These are phyloP conservation scores for Fagus crenata DNA, from an alignment of 306 rosid species.

Conservation along the genomic window DNA sequence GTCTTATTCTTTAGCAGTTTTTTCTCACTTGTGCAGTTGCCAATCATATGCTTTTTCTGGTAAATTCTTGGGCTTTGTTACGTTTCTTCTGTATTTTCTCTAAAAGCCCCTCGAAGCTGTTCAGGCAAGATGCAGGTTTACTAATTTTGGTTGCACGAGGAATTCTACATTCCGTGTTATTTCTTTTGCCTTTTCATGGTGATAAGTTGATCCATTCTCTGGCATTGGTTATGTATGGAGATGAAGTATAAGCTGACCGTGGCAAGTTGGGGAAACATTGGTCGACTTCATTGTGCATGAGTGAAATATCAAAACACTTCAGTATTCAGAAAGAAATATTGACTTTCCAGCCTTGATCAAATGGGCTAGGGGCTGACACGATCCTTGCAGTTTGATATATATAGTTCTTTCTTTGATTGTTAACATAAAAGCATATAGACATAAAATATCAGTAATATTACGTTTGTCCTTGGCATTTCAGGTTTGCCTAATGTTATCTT, in stretches of 20 bases:
- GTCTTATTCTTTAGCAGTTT: conserved; percentile 27
- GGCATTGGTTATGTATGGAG: not conserved
- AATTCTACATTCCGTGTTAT: conserved; percentile 22
- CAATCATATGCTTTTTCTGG: not conserved
- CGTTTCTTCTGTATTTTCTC: conserved; percentile 25
- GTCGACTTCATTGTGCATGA: not conserved
- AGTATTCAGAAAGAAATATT: not conserved
- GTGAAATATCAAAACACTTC: not conserved
- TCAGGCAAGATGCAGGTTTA: conserved; percentile 35
- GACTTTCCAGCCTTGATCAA: too few relatives aligned
- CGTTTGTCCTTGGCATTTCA: not conserved
- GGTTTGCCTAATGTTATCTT: not conserved
- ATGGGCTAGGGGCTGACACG: not conserved
- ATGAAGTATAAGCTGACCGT: not conserved
- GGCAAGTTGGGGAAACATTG: conserved; percentile 8
- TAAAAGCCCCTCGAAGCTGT: conserved; percentile 3
- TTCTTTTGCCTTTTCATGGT: conserved; percentile 24
- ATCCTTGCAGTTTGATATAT: conserved; percentile 5
- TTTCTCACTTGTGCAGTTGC: conserved; percentile 9
- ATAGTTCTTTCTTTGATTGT: not conserved
- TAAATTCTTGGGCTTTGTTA: conserved; percentile 26
- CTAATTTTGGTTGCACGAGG: conserved; percentile 28
- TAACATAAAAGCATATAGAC: not conserved
- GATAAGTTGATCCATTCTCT: conserved; percentile 6
- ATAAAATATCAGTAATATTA: not conserved